Evolutionary conservation across 164 flowering plant genomes (phyloP).

Genomic region (Taxillus chinensis): DNA sequence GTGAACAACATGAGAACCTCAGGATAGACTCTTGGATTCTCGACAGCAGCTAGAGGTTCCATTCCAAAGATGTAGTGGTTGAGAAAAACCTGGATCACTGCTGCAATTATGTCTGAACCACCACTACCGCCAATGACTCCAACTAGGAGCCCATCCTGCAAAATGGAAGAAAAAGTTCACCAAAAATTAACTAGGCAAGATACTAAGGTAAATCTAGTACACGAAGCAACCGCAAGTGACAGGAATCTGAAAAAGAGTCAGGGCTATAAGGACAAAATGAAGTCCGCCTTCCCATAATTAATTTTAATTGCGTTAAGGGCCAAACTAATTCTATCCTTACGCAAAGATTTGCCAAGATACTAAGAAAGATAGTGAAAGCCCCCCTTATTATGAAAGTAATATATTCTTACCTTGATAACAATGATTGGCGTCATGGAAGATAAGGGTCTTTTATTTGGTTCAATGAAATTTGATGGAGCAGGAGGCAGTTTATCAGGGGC

Average conservation of each 20-base stretch:
- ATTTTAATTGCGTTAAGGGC: no score
- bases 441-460: slow-evolving; percentile 77
- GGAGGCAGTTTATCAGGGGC: slow-evolving; percentile 66
- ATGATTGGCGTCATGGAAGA: slow-evolving; percentile 92
- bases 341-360: not conserved
- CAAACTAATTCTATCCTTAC: not conserved
- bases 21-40: slow-evolving; percentile 74
- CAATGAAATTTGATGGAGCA: slow-evolving; percentile 71
- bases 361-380: not conserved
- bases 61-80: slow-evolving; percentile 62
- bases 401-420: slow-evolving; percentile 51
- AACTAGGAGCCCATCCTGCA: slow-evolving; percentile 60
- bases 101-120: slow-evolving; percentile 64
- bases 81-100: slow-evolving; percentile 67
- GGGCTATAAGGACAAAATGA: no score
- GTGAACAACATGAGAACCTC: slow-evolving; percentile 28
- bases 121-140: slow-evolving; percentile 90
- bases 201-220: not conserved
- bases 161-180: not conserved
- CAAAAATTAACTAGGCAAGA: not conserved
- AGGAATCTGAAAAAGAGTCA: no score
- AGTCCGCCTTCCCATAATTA: no score
- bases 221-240: no score
- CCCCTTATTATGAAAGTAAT: no score
- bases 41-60: slow-evolving; percentile 73